These are phyloP conservation scores for Agastache rugosa DNA, from an alignment of 257 asterid species.

Conservation along the genomic window DNA sequence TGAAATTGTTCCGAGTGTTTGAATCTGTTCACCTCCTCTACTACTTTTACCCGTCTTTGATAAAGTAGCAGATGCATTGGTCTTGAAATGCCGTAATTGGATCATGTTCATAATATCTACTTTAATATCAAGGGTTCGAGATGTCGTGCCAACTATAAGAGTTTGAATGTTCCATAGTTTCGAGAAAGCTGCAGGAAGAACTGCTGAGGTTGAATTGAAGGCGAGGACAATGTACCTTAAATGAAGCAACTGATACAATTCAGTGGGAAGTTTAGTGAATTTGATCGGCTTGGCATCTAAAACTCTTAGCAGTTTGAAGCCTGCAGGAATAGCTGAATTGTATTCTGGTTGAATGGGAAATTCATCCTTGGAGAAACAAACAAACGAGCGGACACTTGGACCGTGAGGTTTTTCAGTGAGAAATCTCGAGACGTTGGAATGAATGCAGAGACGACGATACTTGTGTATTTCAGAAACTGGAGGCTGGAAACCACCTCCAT, in stretches of 20 bases:
- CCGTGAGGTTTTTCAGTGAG: slow-evolving; percentile 31
- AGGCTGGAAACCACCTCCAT: slow-evolving; percentile 26
- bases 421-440: slow-evolving; percentile 35
- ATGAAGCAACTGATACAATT: slow-evolving; percentile 40
- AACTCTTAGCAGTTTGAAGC: slow-evolving; percentile 53
- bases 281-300: slow-evolving; percentile 46
- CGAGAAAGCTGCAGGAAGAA: slow-evolving; percentile 41
- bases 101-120: slow-evolving; percentile 47
- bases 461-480: slow-evolving; percentile 13
- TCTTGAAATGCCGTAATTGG: slow-evolving; percentile 47
- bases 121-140: slow-evolving; percentile 36
- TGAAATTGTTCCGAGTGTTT: slow-evolving; percentile 52
- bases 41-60: slow-evolving; percentile 22
- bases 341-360: slow-evolving; percentile 18
- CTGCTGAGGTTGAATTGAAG: slow-evolving; percentile 20
- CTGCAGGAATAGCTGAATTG: slow-evolving; percentile 41
- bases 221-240: slow-evolving; percentile 49
- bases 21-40: slow-evolving; percentile 34
- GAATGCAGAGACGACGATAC: slow-evolving; percentile 48
- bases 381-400: slow-evolving; percentile 47
- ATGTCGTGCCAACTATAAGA: slow-evolving; percentile 39
- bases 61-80: slow-evolving; percentile 47
- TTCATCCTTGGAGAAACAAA: slow-evolving; percentile 45
- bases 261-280: slow-evolving; percentile 37
- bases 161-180: slow-evolving; percentile 52